phyloP scores from a whole-genome alignment of 495 filamentous ascomycete species.

The Zalerion maritima region DNA sequence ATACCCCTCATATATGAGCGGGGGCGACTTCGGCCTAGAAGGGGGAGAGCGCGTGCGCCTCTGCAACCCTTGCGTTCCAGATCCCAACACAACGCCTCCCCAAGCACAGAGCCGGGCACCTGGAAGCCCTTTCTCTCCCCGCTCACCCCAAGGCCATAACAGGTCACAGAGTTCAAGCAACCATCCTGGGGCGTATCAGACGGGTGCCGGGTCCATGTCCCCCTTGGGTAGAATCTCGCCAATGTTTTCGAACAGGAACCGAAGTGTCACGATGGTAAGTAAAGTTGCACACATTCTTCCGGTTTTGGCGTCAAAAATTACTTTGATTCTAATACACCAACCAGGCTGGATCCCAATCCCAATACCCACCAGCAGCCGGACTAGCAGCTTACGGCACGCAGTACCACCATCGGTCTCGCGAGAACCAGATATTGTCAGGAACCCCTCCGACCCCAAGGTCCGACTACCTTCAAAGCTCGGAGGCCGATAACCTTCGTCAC shows the following conservation, averaged over 20 bases:
- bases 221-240: too few species aligned
- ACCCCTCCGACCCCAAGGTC: conserved; percentile 19
- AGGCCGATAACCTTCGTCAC: conserved; percentile 7
- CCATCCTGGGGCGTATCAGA: conserved; percentile 1
- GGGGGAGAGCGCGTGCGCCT: conserved; percentile 81
- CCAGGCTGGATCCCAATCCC: conserved; percentile 8
- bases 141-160: conserved; percentile 7
- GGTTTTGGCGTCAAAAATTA: conserved; percentile 6
- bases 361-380: conserved; percentile 4
- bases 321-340: conserved; percentile 12
- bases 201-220: too few species aligned
- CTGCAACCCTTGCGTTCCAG: conserved; percentile 89
- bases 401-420: conserved; percentile 11
- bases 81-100: conserved; percentile 65
- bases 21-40: conserved; percentile 40
- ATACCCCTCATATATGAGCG: conserved; percentile 14
- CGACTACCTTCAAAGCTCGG: conserved; percentile 14
- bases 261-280: conserved; percentile 32
- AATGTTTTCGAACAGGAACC: conserved; percentile 21
- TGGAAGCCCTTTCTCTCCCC: conserved; percentile 4
- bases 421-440: conserved; percentile 20
- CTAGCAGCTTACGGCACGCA: too few species aligned
- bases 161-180: conserved; percentile 16
- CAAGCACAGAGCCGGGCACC: conserved; percentile 13
- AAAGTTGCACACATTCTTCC: background rate